phyloP scores from a whole-genome alignment of 2,329 filamentous ascomycete genomes.

The Epicoccum nigrum region DNA sequence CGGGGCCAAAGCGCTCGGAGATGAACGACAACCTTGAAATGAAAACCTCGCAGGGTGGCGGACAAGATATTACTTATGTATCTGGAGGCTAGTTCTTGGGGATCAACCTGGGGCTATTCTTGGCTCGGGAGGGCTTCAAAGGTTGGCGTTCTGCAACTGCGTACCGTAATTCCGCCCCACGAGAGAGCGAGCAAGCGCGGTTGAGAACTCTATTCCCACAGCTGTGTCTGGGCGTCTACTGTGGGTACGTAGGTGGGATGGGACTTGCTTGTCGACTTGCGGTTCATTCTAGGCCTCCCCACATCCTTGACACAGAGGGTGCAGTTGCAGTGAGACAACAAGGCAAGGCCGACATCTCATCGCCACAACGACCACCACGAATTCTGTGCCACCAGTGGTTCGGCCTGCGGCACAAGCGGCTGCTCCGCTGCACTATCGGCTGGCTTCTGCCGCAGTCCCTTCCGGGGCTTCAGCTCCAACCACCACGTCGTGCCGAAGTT shows the following conservation, averaged over 20 bases:
- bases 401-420: conserved; percentile 24
- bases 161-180: no score
- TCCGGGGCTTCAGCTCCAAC: conserved; percentile 54
- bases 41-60: no score
- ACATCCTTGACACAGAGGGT: conserved; percentile 12
- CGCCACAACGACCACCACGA: conserved; percentile 46
- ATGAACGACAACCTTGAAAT: no score
- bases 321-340: conserved; percentile 20
- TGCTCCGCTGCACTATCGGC: conserved; percentile 20
- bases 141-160: no score
- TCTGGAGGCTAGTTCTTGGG: no score
- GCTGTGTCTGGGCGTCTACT: neutral
- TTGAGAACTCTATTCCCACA: conserved; percentile 5
- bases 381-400: conserved; percentile 31
- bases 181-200: conserved; percentile 2
- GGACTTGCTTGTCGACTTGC: conserved; percentile 4
- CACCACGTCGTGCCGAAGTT: conserved; percentile 59
- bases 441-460: conserved; percentile 33
- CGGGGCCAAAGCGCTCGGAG: no score
- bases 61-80: no score
- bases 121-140: no score
- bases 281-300: conserved; percentile 16
- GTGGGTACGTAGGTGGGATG: neutral
- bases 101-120: no score
- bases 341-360: conserved; percentile 26